Evolutionary conservation across 192 early-diverging fungal genomes (phyloP).

Genomic region (Linnemannia zychae): DNA sequence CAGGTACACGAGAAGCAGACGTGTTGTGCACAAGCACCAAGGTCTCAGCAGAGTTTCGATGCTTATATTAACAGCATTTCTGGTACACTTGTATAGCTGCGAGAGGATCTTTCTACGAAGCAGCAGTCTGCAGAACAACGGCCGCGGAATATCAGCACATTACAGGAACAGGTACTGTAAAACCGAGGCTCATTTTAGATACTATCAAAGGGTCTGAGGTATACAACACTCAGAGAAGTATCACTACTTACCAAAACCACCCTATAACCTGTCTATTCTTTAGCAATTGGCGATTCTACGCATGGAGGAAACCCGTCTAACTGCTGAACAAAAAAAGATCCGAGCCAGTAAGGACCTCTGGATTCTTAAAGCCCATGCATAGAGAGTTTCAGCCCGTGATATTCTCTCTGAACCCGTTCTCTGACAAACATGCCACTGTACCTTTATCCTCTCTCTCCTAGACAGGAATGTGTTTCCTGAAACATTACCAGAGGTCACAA

Average conservation of each 20-base stretch:
- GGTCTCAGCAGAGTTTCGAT: not conserved
- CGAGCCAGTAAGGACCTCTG: slow-evolving; percentile 2
- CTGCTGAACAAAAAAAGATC: slow-evolving; percentile 13
- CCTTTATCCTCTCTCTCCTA: not conserved
- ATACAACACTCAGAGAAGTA: too few relatives aligned
- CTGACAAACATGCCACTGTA: not conserved
- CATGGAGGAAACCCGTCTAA: slow-evolving; percentile 33
- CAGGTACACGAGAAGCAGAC: slow-evolving; percentile 13
- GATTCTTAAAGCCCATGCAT: not conserved
- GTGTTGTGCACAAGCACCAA: not conserved
- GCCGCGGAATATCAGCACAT: not conserved
- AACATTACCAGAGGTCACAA: slow-evolving; percentile 24
- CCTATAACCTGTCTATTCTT: not conserved
- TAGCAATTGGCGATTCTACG: slow-evolving; percentile 38
- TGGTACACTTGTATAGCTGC: not conserved
- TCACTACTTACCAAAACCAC: not conserved
- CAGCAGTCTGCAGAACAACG: not conserved
- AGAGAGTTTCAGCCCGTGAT: not conserved
- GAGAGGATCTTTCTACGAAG: slow-evolving; percentile 4
- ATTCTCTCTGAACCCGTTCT: not conserved
- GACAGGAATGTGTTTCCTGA: slow-evolving; percentile 9
- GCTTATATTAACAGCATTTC: not conserved
- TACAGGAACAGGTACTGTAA: not conserved
- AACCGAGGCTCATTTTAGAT: too few relatives aligned
- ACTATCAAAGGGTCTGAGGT: too few relatives aligned